Base-by-base conservation (phyloP, 2,329 filamentous ascomycete species). In the Penicillium sp. region DNA sequence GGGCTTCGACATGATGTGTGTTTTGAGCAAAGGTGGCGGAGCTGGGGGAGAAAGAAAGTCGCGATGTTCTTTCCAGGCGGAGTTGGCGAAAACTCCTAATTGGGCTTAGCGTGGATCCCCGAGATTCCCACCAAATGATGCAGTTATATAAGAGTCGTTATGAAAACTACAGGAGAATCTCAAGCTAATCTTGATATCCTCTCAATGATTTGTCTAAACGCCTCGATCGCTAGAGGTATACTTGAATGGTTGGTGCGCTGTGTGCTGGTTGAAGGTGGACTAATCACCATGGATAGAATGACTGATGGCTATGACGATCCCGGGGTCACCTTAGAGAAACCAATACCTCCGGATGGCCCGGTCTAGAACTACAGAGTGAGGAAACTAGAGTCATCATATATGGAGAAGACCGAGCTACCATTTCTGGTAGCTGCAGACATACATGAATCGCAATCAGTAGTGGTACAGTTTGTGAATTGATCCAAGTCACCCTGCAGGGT, bases 401-500 rank as follows among this genome's bases (percentile, higher is more conserved):
- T 14, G 39, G 19, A 41, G 11, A 41, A 41, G 9, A 41, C 11
- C 11, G 11, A 22, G 19, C 9, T 3, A 5, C 33, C 48, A 50
- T 29, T 16, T 37, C 11, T 22, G 4, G 33, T 14, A 16, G 9
- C 21, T 29, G 11, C 26, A 24, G 24, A 19, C 13, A 50, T 27
- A 26, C 52, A 44, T 44, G n/a, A 24, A 26, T n/a, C 5, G 27
- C 9, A 52, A 33, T 50, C 54, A 56, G 59, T 73, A 72, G 61
- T 73, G 68, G 66, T 75, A 74, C 71, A 75, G 69, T 67, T 73
- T 71, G 67, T 73, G 62, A 66, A 71, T 73, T 72, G 68, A 66
- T 70, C 70, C 69, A 68, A 66, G 67, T 65, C 63, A 66, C 63
- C 63, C 62, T 62, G 50, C 61, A 70, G 65, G 65, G 60, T 69